A percentile compares a stretch with the other conserved stretches of the same genome.
phyloP scores from a whole-genome alignment of 2,329 filamentous ascomycete genomes.

The Phyllosticta citribraziliensis region DNA sequence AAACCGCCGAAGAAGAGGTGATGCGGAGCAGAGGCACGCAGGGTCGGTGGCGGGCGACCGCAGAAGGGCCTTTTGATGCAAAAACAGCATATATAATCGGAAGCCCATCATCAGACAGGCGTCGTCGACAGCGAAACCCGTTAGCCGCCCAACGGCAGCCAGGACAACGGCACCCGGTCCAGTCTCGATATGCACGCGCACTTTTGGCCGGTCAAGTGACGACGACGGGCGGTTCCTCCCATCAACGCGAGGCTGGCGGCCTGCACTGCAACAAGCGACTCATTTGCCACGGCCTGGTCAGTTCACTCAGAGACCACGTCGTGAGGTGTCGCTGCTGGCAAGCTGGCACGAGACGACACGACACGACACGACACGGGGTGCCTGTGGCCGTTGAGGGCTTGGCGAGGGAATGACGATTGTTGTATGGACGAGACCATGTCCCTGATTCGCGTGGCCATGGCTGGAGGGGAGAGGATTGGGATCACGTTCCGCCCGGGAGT shows the following conservation, averaged over 20 bases:
- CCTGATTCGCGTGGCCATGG: neutral
- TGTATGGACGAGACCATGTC: neutral
- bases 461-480: neutral
- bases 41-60: constrained; percentile 13
- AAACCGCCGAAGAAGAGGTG: neutral
- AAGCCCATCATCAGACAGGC: constrained; percentile 11
- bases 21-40: neutral
- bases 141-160: neutral
- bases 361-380: neutral
- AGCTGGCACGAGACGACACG: neutral
- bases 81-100: constrained; percentile 19
- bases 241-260: neutral
- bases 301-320: neutral
- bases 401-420: neutral
- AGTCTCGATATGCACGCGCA: neutral
- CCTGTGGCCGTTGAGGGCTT: neutral
- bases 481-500: neutral
- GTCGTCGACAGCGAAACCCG: neutral
- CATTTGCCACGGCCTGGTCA: neutral
- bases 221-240: neutral
- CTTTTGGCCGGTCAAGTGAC: neutral
- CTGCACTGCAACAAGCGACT: neutral
- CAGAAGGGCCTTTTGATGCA: constrained; percentile 25
- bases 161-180: too few species aligned
- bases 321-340: neutral